Percentiles rank a stretch among this genome's conserved stretches.
Conservation (phyloP, 2,329 filamentous ascomycete species). For the Fonsecaea monophora region DNA sequence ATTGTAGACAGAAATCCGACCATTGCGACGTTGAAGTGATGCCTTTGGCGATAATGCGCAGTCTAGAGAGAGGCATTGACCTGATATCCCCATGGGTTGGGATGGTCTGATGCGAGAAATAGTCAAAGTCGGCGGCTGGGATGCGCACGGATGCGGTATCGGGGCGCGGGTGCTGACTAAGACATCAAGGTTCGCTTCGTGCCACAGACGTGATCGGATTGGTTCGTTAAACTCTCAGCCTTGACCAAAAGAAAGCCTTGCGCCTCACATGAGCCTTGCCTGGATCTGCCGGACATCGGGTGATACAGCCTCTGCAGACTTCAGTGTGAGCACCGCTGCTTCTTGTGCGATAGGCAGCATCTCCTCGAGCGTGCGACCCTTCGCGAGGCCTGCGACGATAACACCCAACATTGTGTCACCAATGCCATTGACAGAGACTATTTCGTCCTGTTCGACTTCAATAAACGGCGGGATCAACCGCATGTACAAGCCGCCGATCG, state of each 20-base stretch:
- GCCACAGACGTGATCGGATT: constrained; percentile 12
- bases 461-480: constrained; percentile 72
- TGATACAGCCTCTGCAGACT: constrained; percentile 72
- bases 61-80: neutral
- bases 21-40: constrained; percentile 16
- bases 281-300: constrained; percentile 30
- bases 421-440: constrained; percentile 91
- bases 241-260: constrained; percentile 6
- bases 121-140: constrained; percentile 15
- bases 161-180: constrained; percentile 21
- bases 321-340: constrained; percentile 79
- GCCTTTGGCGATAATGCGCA: constrained; percentile 1
- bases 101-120: neutral
- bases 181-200: constrained; percentile 14
- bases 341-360: constrained; percentile 81
- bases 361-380: constrained; percentile 60
- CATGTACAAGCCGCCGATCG: constrained; percentile 87
- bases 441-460: constrained; percentile 64
- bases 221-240: constrained; percentile 13
- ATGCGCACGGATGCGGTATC: neutral
- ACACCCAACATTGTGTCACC: constrained; percentile 93
- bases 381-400: constrained; percentile 77
- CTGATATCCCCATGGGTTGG: constrained; percentile 1
- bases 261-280: constrained; percentile 20
- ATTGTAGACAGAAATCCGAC: neutral